Evolutionary conservation across 441 rosid genomes (phyloP), one percentile per base, ranked within the genome.

Genomic region (Brassica balearica): DNA sequence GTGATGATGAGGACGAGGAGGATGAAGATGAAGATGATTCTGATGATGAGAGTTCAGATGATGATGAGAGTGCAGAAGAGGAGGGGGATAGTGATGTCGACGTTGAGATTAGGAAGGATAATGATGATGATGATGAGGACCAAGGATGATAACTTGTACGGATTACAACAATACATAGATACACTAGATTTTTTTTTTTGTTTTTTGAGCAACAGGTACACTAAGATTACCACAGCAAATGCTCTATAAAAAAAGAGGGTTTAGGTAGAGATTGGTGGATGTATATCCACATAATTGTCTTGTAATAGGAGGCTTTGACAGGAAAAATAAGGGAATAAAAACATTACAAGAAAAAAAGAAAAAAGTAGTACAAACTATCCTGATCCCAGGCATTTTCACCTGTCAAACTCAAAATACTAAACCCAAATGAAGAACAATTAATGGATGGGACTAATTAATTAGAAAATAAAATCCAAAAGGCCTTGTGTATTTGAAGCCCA

Each of bases 11-110:
- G 0, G 56, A 48, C 8, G 15, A 14, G 2, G 64, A 19, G 11
- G 76, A 25, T 1, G 61, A 29, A 15, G 85, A 72, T 61, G 73
- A 41, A 72, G 77, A 80, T 14, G 69, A 27, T 27, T 77, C 63
- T 69, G 81, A 62, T 22, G 65, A 65, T 64, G 82, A 74, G 20
- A 63, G 58, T 51, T 71, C 58, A 27, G 68, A 65, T 48, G 78
- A 61, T 14, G 71, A 59, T 72, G 77, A 56, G 6, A 56, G 67
- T 72, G 65, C 29, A 27, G 81, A 34, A 15, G 34, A 59, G 29
- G 62, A 58, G 23, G 71, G 14, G 8, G 79, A 72, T 41, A 19
- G 61, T 78, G 32, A 74, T 9, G 25, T 61, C n/a, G 41, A 62
- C 15, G 64, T 38, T 56, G 66, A 56, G 71, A 65, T 34, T n/a